phyloP scores from a whole-genome alignment of 78 protist species.

The Speleostelium caveatum region DNA sequence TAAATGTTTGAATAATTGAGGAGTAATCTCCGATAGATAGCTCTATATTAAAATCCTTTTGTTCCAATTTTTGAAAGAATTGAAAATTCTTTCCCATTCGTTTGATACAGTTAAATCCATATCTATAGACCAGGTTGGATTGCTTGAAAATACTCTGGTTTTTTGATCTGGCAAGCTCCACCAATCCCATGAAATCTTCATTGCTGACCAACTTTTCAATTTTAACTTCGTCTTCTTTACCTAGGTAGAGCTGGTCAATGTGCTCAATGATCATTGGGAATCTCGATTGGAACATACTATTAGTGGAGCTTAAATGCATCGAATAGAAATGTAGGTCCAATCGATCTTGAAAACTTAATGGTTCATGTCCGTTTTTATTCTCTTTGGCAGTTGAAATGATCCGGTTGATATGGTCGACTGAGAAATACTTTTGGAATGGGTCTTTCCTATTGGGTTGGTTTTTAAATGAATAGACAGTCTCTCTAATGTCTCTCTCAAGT shows the following conservation, averaged over 20 bases:
- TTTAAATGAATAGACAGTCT: too few species aligned
- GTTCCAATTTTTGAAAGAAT: constrained; percentile 11
- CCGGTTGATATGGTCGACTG: too few species aligned
- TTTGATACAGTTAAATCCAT: background rate
- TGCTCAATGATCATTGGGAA: constrained; percentile 5
- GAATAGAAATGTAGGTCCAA: constrained; percentile 23
- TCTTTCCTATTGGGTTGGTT: too few species aligned
- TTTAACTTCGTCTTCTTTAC: background rate
- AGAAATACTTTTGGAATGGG: too few species aligned
- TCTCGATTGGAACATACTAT: background rate
- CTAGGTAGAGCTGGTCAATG: background rate
- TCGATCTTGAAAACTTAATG: background rate
- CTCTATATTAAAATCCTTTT: background rate
- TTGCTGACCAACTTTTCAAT: background rate
- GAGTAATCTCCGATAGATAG: background rate
- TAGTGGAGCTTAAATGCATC: background rate
- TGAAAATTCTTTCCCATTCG: background rate
- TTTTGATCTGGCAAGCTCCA: background rate
- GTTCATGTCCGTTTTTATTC: too few species aligned
- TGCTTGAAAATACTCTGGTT: background rate
- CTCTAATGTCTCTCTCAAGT: too few species aligned
- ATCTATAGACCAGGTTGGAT: background rate
- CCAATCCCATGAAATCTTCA: background rate
- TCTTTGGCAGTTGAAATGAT: too few species aligned
- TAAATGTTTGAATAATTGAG: background rate